Evolutionary conservation across 1,284 basidiomycete genomes (phyloP), one percentile per base, ranked within the genome.

Genomic region (Jaminaea rosea): DNA sequence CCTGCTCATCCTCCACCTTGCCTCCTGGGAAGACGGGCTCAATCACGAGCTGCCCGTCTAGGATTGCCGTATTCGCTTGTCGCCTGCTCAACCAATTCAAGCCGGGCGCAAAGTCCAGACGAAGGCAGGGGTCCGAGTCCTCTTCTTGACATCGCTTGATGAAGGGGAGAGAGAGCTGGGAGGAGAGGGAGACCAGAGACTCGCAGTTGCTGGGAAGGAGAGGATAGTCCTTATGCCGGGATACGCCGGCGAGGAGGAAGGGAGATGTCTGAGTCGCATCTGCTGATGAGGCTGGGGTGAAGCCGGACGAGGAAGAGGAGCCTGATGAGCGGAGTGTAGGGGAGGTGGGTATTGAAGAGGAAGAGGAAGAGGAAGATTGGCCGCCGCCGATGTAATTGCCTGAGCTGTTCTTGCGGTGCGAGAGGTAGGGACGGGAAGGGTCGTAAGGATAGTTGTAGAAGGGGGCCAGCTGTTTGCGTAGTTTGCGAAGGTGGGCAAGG

Each of bases 91-190:
- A 79, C 87, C 89, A 97, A 65, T 89, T 92, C 26, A 98, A 79
- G 11, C 90, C 88, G 0, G 92, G 88, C 0, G 93, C 91, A n/a
- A 88, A 77, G 70, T 97, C 91, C 23, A 98, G 81, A 2, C 94
- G 84, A 31, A 97, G 78, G 0, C 90, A 88, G 0, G 93, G 88
- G 61, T 98, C 94, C 17, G 92, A 87, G 75, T 98, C 93, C 76
- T 98, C 94, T 3, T 80, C 79, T 24, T 86, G 76, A 19, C 91
- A 76, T 28, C 93, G 81, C 15, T 87, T 81, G 24, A 97, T 75
- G 76, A 96, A 96, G 0, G 92, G 86, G 44, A 91, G 80, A 1
- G 65, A 54, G 26, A 76, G 67, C 44, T 75, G 70, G 23, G 62
- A 66, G 10, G 76, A 69, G 7, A 75, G 62, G 23, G 58, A 54